Evolutionary conservation across 2,329 filamentous ascomycete genomes (phyloP).

Genomic region (Chaetomium sp.): DNA sequence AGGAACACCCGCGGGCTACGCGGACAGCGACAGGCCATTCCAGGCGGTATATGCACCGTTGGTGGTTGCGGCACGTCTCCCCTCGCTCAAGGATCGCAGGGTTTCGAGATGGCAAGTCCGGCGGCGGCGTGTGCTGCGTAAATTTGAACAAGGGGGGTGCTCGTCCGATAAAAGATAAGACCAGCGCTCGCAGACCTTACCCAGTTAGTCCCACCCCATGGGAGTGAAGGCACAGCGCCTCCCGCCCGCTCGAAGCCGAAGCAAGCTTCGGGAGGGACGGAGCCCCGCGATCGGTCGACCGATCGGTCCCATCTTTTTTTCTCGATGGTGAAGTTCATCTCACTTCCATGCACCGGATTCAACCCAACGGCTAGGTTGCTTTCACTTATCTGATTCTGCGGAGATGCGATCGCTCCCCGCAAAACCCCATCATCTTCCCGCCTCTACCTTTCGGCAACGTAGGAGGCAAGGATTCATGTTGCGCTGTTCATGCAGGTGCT

Average conservation of each 20-base stretch:
- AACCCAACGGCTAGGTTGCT: not conserved
- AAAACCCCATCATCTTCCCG: not conserved
- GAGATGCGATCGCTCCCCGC: not conserved
- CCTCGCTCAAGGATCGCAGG: not conserved
- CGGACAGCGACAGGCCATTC: conserved; percentile 49
- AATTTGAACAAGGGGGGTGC: conserved; percentile 25
- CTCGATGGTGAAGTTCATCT: not conserved
- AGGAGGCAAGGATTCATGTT: conserved; percentile 15
- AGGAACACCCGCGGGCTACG: conserved; percentile 44
- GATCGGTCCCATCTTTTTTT: conserved; percentile 9
- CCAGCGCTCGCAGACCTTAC: not conserved
- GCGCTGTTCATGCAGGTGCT: conserved; percentile 23
- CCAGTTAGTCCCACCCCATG: not conserved
- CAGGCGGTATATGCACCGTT: conserved; percentile 15
- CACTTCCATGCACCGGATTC: not conserved
- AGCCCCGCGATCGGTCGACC: not conserved
- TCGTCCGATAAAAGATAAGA: conserved; percentile 20
- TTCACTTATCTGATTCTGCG: conserved; percentile 9
- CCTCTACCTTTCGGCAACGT: conserved; percentile 6
- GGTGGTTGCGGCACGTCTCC: not conserved
- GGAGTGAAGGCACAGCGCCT: not conserved
- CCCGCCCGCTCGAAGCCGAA: conserved; percentile 11
- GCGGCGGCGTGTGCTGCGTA: not conserved
- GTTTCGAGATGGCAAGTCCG: not conserved
- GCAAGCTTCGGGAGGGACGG: conserved; percentile 9